Evolutionary conservation across 371 early-diverging fungal species (phyloP).

Genomic region (Lichtheimia corymbifera): DNA sequence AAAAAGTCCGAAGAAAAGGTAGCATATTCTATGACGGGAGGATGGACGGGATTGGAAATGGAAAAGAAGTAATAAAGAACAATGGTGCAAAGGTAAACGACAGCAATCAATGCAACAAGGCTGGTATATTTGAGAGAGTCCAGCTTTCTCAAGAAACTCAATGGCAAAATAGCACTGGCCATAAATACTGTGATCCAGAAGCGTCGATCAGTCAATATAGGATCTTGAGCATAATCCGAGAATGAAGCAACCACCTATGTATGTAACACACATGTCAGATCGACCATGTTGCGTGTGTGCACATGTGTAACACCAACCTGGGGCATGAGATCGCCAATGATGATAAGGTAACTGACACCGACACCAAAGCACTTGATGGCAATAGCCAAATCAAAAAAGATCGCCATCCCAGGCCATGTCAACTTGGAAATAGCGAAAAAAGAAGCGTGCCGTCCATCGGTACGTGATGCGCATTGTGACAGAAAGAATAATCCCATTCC

Average conservation of each 20-base stretch:
- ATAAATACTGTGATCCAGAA: slow-evolving; percentile 90
- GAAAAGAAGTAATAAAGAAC: slow-evolving; percentile 81
- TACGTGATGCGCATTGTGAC: slow-evolving; percentile 70
- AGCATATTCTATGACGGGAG: slow-evolving; percentile 50
- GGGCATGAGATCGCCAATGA: slow-evolving; percentile 94
- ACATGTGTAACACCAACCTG: slow-evolving; percentile 46
- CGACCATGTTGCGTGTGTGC: background rate
- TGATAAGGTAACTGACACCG: slow-evolving; percentile 97
- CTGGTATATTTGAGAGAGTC: slow-evolving; percentile 97
- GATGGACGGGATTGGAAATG: slow-evolving; percentile 49
- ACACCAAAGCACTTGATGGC: slow-evolving; percentile 99
- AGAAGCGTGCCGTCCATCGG: slow-evolving; percentile 78
- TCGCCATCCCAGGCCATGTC: slow-evolving; percentile 90
- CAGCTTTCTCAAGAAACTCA: slow-evolving; percentile 82
- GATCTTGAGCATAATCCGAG: slow-evolving; percentile 22
- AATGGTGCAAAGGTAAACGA: slow-evolving; percentile 86
- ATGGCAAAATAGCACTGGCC: slow-evolving; percentile 66
- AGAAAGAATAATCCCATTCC: slow-evolving; percentile 86
- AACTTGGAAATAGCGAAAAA: slow-evolving; percentile 89
- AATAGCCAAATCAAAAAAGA: slow-evolving; percentile 95
- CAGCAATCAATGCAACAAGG: slow-evolving; percentile 86
- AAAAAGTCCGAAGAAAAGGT: slow-evolving; percentile 72
- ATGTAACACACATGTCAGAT: background rate
- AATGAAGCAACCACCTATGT: slow-evolving; percentile 38
- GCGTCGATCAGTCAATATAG: slow-evolving; percentile 55